phyloP scores from a whole-genome alignment of 106 monocot species.

The Cymbidium sinense region DNA sequence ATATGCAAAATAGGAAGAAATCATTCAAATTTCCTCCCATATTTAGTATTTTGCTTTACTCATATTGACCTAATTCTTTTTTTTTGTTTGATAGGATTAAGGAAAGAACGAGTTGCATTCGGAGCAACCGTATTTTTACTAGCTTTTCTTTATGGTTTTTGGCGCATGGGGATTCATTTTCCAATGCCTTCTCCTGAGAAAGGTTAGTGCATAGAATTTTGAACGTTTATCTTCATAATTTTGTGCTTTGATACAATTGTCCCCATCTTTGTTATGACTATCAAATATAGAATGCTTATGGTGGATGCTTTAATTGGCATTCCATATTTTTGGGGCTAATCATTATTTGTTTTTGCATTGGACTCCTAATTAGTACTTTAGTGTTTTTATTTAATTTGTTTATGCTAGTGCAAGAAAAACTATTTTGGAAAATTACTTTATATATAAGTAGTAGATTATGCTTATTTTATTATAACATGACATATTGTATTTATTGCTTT shows the following conservation, averaged over 20 bases:
- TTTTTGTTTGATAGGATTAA: constrained; percentile 45
- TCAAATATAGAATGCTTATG: neutral
- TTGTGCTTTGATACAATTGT: neutral
- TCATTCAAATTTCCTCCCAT: neutral
- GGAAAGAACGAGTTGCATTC: constrained; percentile 71
- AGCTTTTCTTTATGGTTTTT: constrained; percentile 87
- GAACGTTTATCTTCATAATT: neutral
- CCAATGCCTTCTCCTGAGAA: constrained; percentile 95
- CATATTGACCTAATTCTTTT: constrained; percentile 8
- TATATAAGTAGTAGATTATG: neutral
- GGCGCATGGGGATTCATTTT: constrained; percentile 98
- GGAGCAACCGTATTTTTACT: constrained; percentile 78
- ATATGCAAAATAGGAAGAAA: neutral
- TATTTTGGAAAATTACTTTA: neutral
- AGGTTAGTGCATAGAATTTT: constrained; percentile 35
- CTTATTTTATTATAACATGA: neutral
- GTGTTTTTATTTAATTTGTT: neutral
- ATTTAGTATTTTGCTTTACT: neutral
- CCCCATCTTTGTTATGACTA: neutral
- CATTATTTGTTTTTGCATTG: neutral
- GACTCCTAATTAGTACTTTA: neutral
- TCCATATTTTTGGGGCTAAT: neutral
- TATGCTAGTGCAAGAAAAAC: neutral
- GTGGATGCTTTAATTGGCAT: neutral
- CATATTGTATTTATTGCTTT: too few relatives aligned